These are phyloP conservation scores for Megacollybia platyphylla DNA, from an alignment of 1,284 basidiomycete genomes.

Conservation along the genomic window DNA sequence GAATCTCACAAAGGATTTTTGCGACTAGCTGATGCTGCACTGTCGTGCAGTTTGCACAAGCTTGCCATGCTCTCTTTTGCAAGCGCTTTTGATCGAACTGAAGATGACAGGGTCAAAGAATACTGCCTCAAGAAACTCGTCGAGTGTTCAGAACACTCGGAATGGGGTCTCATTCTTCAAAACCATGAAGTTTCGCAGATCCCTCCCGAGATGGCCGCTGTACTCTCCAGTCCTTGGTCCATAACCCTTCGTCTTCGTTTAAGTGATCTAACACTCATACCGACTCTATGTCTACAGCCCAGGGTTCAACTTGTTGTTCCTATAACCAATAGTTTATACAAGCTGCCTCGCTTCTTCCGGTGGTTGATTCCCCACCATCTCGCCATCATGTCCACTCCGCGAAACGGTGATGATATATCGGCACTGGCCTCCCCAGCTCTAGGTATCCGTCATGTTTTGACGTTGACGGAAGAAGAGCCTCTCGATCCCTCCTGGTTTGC, in stretches of 20 bases:
- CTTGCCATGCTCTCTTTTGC: constrained; percentile 44
- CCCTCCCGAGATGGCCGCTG: constrained; percentile 15
- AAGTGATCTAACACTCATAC: constrained; percentile 15
- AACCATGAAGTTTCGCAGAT: constrained; percentile 26
- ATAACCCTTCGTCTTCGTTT: constrained; percentile 19
- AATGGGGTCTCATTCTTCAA: constrained; percentile 36
- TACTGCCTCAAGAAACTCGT: constrained; percentile 34
- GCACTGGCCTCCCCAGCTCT: constrained; percentile 30
- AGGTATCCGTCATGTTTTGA: constrained; percentile 44
- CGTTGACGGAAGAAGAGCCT: constrained; percentile 44
- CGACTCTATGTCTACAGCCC: constrained; percentile 26
- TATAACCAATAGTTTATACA: constrained; percentile 14
- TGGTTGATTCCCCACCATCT: constrained; percentile 48
- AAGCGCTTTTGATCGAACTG: constrained; percentile 25
- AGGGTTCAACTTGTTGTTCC: constrained; percentile 20
- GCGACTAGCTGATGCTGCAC: constrained; percentile 32
- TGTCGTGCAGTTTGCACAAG: constrained; percentile 22
- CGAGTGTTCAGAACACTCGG: constrained; percentile 29
- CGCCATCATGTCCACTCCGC: constrained; percentile 49
- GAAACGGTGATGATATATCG: constrained; percentile 33
- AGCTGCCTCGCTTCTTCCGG: constrained; percentile 44
- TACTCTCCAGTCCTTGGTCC: constrained; percentile 31
- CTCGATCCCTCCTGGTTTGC: constrained; percentile 34
- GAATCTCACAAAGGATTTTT: constrained; percentile 33
- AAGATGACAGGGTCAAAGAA: constrained; percentile 19